phyloP scores from a whole-genome alignment of 805 yeast species.

The Hermanozyma aechmeae region DNA sequence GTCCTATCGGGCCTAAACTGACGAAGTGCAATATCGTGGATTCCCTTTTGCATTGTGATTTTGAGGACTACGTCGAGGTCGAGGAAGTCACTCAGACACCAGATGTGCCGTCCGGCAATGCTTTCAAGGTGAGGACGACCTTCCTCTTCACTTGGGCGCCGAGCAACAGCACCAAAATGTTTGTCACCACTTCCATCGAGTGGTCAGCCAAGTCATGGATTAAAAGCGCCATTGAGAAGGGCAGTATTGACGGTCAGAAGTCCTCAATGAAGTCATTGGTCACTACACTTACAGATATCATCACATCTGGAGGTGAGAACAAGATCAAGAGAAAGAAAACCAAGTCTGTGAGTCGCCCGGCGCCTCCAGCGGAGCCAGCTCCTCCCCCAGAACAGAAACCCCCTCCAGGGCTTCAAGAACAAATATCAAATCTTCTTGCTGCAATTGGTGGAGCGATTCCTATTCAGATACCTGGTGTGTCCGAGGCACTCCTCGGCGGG shows the following conservation, averaged over 20 bases:
- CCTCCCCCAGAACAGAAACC: not conserved
- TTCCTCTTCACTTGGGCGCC: constrained; percentile 70
- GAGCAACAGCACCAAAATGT: constrained; percentile 48
- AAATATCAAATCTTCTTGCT: constrained; percentile 4
- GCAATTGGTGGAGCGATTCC: constrained; percentile 7
- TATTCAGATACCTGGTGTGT: constrained; percentile 4
- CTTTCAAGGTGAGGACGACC: constrained; percentile 68
- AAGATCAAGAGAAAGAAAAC: constrained; percentile 3
- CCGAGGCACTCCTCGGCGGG: constrained; percentile 5
- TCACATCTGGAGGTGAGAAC: constrained; percentile 4
- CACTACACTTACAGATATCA: constrained; percentile 4
- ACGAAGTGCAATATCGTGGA: constrained; percentile 56
- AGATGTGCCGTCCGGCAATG: constrained; percentile 82
- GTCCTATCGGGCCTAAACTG: constrained; percentile 86
- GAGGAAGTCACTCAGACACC: constrained; percentile 70
- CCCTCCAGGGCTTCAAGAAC: constrained; percentile 1
- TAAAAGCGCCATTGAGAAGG: constrained; percentile 79
- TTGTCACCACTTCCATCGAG: constrained; percentile 63
- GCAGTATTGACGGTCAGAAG: constrained; percentile 72
- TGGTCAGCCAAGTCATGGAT: constrained; percentile 95
- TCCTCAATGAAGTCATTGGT: constrained; percentile 12
- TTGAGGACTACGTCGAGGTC: constrained; percentile 47
- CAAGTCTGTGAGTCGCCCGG: constrained; percentile 3
- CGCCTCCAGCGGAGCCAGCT: not conserved
- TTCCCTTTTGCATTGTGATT: constrained; percentile 54